These are phyloP conservation scores for Citrullus colocynthis DNA, from an alignment of 306 rosid genomes.

Conservation along the genomic window DNA sequence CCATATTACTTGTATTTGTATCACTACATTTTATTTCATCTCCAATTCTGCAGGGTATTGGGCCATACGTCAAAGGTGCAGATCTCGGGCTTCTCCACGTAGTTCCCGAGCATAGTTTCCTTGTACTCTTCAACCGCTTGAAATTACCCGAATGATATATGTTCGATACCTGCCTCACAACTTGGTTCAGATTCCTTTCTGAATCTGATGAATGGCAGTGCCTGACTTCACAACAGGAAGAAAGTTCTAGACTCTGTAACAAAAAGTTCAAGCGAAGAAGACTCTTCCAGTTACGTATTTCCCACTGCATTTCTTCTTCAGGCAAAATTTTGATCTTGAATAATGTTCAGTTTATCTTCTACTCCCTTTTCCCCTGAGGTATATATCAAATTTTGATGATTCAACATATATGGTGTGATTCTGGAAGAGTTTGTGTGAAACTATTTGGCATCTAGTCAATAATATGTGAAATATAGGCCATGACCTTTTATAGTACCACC, in stretches of 20 bases:
- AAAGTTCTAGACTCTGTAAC: neutral
- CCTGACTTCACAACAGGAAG: conserved; percentile 16
- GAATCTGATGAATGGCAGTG: conserved; percentile 2
- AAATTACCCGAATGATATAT: conserved; percentile 58
- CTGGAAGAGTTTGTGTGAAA: neutral
- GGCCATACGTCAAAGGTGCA: conserved; percentile 87
- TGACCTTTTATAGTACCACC: neutral
- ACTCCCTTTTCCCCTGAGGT: conserved; percentile 4
- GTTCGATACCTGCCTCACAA: neutral
- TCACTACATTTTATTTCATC: neutral
- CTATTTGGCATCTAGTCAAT: neutral
- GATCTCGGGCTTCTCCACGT: conserved; percentile 89
- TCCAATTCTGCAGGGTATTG: conserved; percentile 56
- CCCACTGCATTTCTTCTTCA: neutral
- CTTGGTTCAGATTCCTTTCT: conserved; percentile 6
- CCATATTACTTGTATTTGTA: neutral
- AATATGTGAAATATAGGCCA: neutral
- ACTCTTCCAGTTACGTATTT: conserved; percentile 9
- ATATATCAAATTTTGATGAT: conserved; percentile 4
- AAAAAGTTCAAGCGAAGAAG: conserved; percentile 8
- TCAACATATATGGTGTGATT: neutral
- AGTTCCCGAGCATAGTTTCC: conserved; percentile 86
- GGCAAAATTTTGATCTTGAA: conserved; percentile 1
- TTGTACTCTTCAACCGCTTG: conserved; percentile 86
- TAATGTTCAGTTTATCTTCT: neutral